Evolutionary conservation across 768 basidiomycete genomes (phyloP).

Genomic region (Mycena rebaudengoi): DNA sequence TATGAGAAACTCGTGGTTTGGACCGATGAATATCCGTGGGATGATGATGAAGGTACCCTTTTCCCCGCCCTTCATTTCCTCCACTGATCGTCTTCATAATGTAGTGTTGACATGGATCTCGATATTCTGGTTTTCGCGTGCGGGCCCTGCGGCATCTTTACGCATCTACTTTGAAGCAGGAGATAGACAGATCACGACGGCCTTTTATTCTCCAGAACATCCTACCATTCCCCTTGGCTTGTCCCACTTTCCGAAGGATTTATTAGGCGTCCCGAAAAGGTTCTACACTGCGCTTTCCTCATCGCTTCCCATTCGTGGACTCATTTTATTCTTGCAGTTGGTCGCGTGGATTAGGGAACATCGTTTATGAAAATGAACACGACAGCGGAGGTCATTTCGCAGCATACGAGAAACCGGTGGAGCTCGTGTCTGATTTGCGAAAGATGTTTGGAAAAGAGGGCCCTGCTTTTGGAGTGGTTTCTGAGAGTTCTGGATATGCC

Average conservation of each 20-base stretch:
- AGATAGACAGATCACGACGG: not conserved
- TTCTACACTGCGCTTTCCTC: not conserved
- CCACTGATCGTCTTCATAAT: not conserved
- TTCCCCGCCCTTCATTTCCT: not conserved
- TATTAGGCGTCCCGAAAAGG: not conserved
- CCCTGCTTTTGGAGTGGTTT: slow-evolving; percentile 8
- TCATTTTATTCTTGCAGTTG: not conserved
- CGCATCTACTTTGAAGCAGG: slow-evolving; percentile 10
- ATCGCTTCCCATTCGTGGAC: not conserved
- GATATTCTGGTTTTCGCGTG: slow-evolving; percentile 11
- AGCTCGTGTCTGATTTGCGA: slow-evolving; percentile 7
- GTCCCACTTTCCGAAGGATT: not conserved
- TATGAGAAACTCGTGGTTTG: slow-evolving; percentile 31
- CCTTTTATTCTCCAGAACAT: not conserved
- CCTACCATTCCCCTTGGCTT: slow-evolving; percentile 4
- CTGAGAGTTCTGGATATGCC: slow-evolving; percentile 8
- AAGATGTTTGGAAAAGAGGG: slow-evolving; percentile 9
- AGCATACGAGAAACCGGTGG: slow-evolving; percentile 9
- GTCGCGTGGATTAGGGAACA: not conserved
- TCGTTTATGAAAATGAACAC: slow-evolving; percentile 15
- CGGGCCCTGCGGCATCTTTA: slow-evolving; percentile 1
- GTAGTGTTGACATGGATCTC: slow-evolving; percentile 9
- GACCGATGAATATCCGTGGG: slow-evolving; percentile 12
- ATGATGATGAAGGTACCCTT: slow-evolving; percentile 9
- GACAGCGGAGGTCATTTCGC: slow-evolving; percentile 10